Conservation (phyloP, 345 rosid species). For the Stellera chamaejasme region DNA sequence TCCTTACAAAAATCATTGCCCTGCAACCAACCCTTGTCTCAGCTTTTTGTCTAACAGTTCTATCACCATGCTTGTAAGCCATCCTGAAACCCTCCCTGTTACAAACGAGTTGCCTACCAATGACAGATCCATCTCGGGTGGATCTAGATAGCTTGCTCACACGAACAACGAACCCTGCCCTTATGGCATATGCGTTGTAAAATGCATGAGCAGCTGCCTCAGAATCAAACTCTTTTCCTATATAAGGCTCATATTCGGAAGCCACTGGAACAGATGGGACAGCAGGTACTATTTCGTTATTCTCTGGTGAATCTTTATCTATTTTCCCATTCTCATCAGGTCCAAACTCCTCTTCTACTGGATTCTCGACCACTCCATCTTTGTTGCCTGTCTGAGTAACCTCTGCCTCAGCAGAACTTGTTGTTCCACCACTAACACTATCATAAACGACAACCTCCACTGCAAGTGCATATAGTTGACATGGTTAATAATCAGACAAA, state of each 20-base stretch:
- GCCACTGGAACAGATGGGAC: conserved; percentile 24
- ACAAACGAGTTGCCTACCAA: conserved; percentile 95
- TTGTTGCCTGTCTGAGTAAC: conserved; percentile 28
- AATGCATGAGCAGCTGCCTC: conserved; percentile 93
- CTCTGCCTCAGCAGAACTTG: conserved; percentile 41
- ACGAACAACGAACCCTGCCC: conserved; percentile 80
- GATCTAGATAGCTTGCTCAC: conserved; percentile 98
- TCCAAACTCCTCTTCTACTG: conserved; percentile 36
- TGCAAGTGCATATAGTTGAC: conserved; percentile 20
- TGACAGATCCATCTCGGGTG: conserved; percentile 89
- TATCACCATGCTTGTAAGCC: conserved; percentile 93
- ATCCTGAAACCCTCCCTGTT: conserved; percentile 92
- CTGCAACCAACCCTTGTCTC: conserved; percentile 98
- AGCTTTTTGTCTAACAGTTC: conserved; percentile 87
- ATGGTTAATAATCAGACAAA: too few relatives aligned
- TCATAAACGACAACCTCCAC: conserved; percentile 72
- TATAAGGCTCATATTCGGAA: conserved; percentile 52
- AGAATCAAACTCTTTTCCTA: conserved; percentile 89
- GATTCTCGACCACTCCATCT: conserved; percentile 38
- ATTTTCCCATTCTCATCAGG: conserved; percentile 36
- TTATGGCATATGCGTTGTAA: conserved; percentile 82
- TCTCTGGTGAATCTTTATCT: conserved; percentile 29
- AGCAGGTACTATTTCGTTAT: conserved; percentile 22
- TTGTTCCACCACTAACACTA: conserved; percentile 40
- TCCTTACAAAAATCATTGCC: conserved; percentile 97